Conservation (phyloP, 1,284 basidiomycete genomes). For the Coniferiporia weirii region DNA sequence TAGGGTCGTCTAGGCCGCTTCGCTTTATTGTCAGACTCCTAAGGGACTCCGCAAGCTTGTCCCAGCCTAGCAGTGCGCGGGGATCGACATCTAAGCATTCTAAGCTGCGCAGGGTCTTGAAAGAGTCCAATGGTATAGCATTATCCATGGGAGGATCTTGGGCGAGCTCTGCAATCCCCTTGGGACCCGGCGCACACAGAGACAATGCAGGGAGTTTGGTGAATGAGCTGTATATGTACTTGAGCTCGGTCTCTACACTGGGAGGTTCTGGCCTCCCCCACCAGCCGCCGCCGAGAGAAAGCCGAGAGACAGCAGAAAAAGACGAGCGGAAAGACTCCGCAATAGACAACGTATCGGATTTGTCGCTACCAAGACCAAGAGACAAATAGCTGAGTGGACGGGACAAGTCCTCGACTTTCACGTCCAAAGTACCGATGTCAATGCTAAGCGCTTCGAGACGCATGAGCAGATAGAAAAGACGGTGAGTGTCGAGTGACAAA, state of each 20-base stretch:
- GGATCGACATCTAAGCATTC: slow-evolving; percentile 81
- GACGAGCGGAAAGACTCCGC: slow-evolving; percentile 71
- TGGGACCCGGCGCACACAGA: slow-evolving; percentile 54
- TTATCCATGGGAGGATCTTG: slow-evolving; percentile 70
- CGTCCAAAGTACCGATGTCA: slow-evolving; percentile 76
- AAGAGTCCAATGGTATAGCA: slow-evolving; percentile 75
- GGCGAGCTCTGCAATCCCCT: slow-evolving; percentile 63
- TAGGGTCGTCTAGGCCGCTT: slow-evolving; percentile 80
- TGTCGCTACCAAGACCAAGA: slow-evolving; percentile 49
- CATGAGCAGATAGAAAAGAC: slow-evolving; percentile 84
- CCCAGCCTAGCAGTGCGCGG: slow-evolving; percentile 80
- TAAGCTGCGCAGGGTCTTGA: slow-evolving; percentile 77
- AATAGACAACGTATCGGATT: slow-evolving; percentile 72
- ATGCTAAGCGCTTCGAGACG: slow-evolving; percentile 77
- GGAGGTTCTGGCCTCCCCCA: slow-evolving; percentile 57
- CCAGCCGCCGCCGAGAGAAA: slow-evolving; percentile 69
- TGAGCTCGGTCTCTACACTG: slow-evolving; percentile 68
- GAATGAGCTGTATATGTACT: slow-evolving; percentile 82
- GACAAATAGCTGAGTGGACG: slow-evolving; percentile 72
- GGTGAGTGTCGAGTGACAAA: slow-evolving; percentile 72
- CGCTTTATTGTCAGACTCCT: slow-evolving; percentile 69
- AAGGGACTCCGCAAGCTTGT: slow-evolving; percentile 66
- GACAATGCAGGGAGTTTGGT: slow-evolving; percentile 80
- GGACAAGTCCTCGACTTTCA: slow-evolving; percentile 62
- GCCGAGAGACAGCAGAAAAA: slow-evolving; percentile 67